Evolutionary conservation across 2,329 filamentous ascomycete species (phyloP).

Genomic region (Colletotrichum sp.): DNA sequence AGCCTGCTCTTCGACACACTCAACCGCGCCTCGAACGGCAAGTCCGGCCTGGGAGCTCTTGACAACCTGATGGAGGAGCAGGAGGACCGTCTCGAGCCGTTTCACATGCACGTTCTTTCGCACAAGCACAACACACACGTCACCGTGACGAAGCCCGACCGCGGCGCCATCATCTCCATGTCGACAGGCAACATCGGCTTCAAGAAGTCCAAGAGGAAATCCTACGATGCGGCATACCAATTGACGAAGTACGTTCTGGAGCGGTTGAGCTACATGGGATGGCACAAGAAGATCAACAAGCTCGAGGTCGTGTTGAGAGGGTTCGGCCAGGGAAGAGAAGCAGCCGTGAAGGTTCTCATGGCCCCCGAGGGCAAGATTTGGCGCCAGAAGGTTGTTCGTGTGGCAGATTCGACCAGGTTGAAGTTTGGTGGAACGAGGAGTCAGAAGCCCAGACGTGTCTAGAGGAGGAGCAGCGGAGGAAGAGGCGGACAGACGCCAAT

Average conservation of each 20-base stretch:
- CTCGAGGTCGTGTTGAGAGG: constrained; percentile 85
- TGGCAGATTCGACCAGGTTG: constrained; percentile 85
- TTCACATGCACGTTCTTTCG: constrained; percentile 86
- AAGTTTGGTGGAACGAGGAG: constrained; percentile 97
- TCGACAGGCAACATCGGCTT: constrained; percentile 93
- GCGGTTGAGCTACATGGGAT: constrained; percentile 81
- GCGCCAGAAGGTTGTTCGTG: constrained; percentile 75
- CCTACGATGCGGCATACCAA: constrained; percentile 93
- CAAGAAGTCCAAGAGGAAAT: constrained; percentile 77
- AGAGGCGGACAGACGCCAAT: not conserved
- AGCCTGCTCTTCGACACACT: constrained; percentile 45
- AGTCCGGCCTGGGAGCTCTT: not conserved
- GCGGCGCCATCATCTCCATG: constrained; percentile 79
- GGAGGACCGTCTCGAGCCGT: constrained; percentile 61
- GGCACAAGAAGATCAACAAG: constrained; percentile 75
- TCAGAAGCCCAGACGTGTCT: constrained; percentile 80
- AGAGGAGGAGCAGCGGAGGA: constrained; percentile 13
- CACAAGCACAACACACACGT: constrained; percentile 96
- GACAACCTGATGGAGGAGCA: constrained; percentile 28
- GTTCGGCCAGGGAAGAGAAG: constrained; percentile 87
- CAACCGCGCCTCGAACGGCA: constrained; percentile 30
- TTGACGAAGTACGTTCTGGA: constrained; percentile 83
- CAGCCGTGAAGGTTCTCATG: constrained; percentile 86
- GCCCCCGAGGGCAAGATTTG: constrained; percentile 82
- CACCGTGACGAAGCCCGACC: constrained; percentile 83